Evolutionary conservation across 1,139 yeast species (phyloP).

Genomic region (Yamadazyma triangularis): DNA sequence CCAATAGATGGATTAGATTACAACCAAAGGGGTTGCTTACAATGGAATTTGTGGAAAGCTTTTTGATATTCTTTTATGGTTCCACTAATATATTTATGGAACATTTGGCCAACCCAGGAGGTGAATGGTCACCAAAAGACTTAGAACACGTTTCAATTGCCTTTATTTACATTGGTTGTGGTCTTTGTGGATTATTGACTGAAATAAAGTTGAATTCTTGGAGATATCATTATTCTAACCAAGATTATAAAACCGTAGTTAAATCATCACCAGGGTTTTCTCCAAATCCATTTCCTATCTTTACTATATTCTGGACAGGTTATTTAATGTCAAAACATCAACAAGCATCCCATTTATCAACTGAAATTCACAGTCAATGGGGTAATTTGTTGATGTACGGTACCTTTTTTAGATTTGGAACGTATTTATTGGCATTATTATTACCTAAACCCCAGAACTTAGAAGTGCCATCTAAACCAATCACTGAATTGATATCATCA

Average conservation of each 20-base stretch:
- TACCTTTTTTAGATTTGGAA: constrained; percentile 66
- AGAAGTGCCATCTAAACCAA: constrained; percentile 55
- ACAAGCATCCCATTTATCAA: constrained; percentile 74
- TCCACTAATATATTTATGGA: constrained; percentile 84
- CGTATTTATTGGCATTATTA: constrained; percentile 57
- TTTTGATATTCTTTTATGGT: constrained; percentile 82
- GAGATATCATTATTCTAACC: constrained; percentile 39
- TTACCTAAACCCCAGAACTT: constrained; percentile 36
- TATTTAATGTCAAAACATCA: constrained; percentile 92
- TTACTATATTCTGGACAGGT: constrained; percentile 96
- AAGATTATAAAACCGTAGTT: constrained; percentile 11
- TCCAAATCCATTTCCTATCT: constrained; percentile 89
- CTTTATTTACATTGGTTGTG: constrained; percentile 88
- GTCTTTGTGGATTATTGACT: constrained; percentile 80
- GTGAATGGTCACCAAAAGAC: constrained; percentile 87
- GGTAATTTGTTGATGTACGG: constrained; percentile 77
- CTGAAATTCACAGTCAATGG: constrained; percentile 87
- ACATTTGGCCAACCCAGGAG: constrained; percentile 70
- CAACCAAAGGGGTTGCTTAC: constrained; percentile 60
- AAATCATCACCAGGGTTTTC: constrained; percentile 69
- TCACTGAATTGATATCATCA: constrained; percentile 76
- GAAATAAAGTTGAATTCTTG: constrained; percentile 54
- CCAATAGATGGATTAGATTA: constrained; percentile 18
- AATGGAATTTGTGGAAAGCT: constrained; percentile 82
- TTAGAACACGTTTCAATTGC: constrained; percentile 95